Conservation (phyloP, 2,329 filamentous ascomycete genomes). For the Ophiobolus disseminans region DNA sequence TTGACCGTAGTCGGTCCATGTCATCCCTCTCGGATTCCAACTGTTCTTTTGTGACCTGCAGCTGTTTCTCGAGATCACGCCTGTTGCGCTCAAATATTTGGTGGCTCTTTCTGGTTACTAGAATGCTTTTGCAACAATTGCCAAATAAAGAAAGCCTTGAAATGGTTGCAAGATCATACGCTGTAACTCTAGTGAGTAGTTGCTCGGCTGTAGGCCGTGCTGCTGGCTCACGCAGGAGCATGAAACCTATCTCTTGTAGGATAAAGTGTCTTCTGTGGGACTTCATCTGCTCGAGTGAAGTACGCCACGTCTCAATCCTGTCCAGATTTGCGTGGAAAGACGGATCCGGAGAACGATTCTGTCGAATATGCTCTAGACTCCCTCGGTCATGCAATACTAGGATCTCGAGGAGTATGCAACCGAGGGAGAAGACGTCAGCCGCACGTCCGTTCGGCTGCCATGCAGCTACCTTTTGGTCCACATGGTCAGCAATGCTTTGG, state of each 20-base stretch:
- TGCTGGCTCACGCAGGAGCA: slow-evolving; percentile 10
- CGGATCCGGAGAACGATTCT: slow-evolving; percentile 61
- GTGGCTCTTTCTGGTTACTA: too few species aligned
- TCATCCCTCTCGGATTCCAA: too few species aligned
- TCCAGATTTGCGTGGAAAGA: slow-evolving; percentile 74
- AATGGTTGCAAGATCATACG: neutral
- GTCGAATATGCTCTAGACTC: slow-evolving; percentile 68
- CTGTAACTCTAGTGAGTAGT: slow-evolving; percentile 2
- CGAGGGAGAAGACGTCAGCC: slow-evolving; percentile 75
- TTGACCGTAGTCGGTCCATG: too few species aligned
- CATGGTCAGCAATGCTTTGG: neutral
- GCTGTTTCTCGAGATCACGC: too few species aligned
- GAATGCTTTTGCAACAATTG: slow-evolving; percentile 7
- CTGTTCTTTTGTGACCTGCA: too few species aligned
- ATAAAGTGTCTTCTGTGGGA: neutral
- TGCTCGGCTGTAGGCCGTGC: slow-evolving; percentile 9
- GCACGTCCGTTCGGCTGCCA: slow-evolving; percentile 19
- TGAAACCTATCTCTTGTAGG: slow-evolving; percentile 5
- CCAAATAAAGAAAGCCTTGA: slow-evolving; percentile 9
- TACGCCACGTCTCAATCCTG: slow-evolving; percentile 70
- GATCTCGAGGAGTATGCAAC: slow-evolving; percentile 74
- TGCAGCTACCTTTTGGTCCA: slow-evolving; percentile 6
- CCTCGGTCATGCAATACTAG: slow-evolving; percentile 59
- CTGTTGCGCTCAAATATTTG: too few species aligned
- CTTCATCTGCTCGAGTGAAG: neutral